phyloP scores from a whole-genome alignment of 2,329 filamentous ascomycete genomes.

The Colletotrichum truncatum region DNA sequence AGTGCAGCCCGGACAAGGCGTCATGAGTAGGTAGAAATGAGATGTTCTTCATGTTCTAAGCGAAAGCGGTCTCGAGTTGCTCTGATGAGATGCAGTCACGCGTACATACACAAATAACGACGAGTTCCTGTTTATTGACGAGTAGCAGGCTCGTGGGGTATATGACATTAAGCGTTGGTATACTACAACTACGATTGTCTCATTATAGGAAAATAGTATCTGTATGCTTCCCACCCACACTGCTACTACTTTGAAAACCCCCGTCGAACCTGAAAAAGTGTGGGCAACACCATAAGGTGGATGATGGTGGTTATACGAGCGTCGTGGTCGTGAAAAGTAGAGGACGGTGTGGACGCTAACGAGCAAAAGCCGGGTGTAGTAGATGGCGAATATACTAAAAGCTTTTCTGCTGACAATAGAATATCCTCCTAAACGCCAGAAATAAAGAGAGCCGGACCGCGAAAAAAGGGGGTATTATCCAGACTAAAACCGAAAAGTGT shows the following conservation, averaged over 20 bases:
- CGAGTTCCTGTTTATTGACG: not conserved
- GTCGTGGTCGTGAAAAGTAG: too few species aligned
- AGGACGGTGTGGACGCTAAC: too few species aligned
- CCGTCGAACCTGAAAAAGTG: not conserved
- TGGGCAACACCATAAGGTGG: not conserved
- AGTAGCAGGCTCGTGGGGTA: not conserved
- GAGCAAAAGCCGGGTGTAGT: not conserved
- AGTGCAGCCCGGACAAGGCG: slow-evolving; percentile 31
- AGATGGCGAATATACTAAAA: not conserved
- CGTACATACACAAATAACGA: too few species aligned
- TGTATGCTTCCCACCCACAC: not conserved
- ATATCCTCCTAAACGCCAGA: not conserved
- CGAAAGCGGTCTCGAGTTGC: too few species aligned
- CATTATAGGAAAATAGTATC: not conserved
- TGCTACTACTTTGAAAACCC: not conserved
- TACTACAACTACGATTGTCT: not conserved
- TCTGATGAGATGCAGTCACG: too few species aligned
- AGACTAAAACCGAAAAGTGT: slow-evolving; percentile 17
- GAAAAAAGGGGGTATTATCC: slow-evolving; percentile 29
- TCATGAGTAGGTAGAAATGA: slow-evolving; percentile 32
- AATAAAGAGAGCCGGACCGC: not conserved
- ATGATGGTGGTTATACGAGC: too few species aligned
- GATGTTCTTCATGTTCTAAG: slow-evolving; percentile 27
- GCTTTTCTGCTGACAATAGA: not conserved
- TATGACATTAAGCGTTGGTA: not conserved